These are phyloP conservation scores for Bipolaris cookei DNA, from an alignment of 2,329 filamentous ascomycete species.

Conservation along the genomic window DNA sequence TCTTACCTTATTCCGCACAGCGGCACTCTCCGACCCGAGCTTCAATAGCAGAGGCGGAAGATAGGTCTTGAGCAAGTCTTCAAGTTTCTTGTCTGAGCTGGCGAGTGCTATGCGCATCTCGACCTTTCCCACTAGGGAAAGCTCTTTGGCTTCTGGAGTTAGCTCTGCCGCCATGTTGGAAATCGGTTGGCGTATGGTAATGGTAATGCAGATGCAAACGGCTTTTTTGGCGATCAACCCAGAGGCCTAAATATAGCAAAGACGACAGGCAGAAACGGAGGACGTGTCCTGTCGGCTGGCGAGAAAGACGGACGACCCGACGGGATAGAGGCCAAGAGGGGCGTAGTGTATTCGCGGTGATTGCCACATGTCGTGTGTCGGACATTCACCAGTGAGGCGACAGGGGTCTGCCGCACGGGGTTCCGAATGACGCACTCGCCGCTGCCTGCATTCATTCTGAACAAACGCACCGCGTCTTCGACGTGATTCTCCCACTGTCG, in stretches of 20 bases:
- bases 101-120: slow-evolving; percentile 84
- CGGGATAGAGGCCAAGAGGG: slow-evolving; percentile 3
- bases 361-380: slow-evolving; percentile 32
- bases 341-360: slow-evolving; percentile 18
- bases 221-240: slow-evolving; percentile 1
- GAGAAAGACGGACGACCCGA: background rate
- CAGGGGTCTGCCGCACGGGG: slow-evolving; percentile 31
- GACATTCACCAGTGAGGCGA: slow-evolving; percentile 30
- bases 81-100: slow-evolving; percentile 82
- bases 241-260: slow-evolving; percentile 14
- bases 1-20: slow-evolving; percentile 77
- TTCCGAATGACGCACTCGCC: slow-evolving; percentile 30
- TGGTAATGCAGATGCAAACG: background rate
- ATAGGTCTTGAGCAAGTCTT: slow-evolving; percentile 77
- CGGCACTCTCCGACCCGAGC: slow-evolving; percentile 77
- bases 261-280: slow-evolving; percentile 33
- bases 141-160: slow-evolving; percentile 69
- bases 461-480: slow-evolving; percentile 34
- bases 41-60: slow-evolving; percentile 85
- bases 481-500: slow-evolving; percentile 30
- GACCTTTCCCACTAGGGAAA: slow-evolving; percentile 82
- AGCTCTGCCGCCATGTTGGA: slow-evolving; percentile 42
- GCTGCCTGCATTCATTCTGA: slow-evolving; percentile 25
- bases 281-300: slow-evolving; percentile 28
- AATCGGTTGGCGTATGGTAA: slow-evolving; percentile 6